Percentiles rank a stretch among this genome's conserved stretches.
phyloP scores from a whole-genome alignment of 495 filamentous ascomycete species.

The Beverwykella pulmonaria region DNA sequence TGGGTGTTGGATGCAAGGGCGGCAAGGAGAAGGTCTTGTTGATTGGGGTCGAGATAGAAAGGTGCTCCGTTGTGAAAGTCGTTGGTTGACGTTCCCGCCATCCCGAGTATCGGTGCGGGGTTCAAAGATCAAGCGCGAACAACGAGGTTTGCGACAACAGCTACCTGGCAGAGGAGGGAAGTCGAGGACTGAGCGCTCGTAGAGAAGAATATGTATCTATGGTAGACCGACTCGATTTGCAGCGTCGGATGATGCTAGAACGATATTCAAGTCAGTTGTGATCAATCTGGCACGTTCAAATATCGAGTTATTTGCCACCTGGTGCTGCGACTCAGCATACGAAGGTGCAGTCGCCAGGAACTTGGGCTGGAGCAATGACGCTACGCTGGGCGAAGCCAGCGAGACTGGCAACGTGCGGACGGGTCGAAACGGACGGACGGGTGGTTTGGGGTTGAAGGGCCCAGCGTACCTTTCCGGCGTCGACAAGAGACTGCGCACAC shows the following conservation, averaged over 20 bases:
- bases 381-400: not conserved
- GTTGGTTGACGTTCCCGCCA: conserved; percentile 37
- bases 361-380: not conserved
- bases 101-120: conserved; percentile 32
- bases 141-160: not conserved
- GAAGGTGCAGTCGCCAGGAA: not conserved
- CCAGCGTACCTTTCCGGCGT: conserved; percentile 16
- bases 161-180: not conserved
- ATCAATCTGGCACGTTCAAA: not conserved
- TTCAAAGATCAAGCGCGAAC: conserved; percentile 9
- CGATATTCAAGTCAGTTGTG: not conserved
- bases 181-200: conserved; percentile 38
- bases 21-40: conserved; percentile 85
- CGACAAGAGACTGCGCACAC: conserved; percentile 1
- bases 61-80: conserved; percentile 37
- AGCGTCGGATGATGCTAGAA: not conserved
- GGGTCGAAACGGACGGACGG: conserved; percentile 30
- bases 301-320: not conserved
- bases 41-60: conserved; percentile 73
- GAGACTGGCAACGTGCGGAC: not conserved
- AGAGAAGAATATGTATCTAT: conserved; percentile 9
- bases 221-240: not conserved
- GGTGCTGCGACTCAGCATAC: not conserved
- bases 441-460: conserved; percentile 7
- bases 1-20: conserved; percentile 80